Percentiles rank a stretch among this genome's conserved stretches.
phyloP scores from a whole-genome alignment of 2,329 filamentous ascomycete genomes.

The Beauveria asiatica region DNA sequence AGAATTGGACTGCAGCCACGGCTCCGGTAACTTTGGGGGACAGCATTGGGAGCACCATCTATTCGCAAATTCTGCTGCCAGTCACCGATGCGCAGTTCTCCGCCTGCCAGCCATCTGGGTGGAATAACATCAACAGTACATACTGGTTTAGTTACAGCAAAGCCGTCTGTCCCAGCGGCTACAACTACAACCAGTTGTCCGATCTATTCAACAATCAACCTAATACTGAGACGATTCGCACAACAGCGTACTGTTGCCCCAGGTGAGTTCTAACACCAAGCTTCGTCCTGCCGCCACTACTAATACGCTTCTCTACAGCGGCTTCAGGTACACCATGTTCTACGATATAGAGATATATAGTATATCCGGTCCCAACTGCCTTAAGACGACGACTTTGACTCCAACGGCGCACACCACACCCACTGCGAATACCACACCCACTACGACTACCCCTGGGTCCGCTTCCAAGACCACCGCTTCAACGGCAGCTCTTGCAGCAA shows the following conservation, averaged over 20 bases:
- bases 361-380: constrained; percentile 2
- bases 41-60: not conserved
- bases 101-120: constrained; percentile 7
- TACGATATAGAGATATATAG: not conserved
- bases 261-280: not conserved
- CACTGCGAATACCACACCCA: not conserved
- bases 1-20: constrained; percentile 4
- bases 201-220: not conserved
- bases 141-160: constrained; percentile 3
- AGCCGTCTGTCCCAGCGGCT: constrained; percentile 9
- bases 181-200: constrained; percentile 5
- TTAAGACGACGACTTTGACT: not conserved
- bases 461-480: not conserved
- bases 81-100: constrained; percentile 4
- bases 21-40: not conserved
- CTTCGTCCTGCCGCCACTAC: not conserved
- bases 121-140: not conserved
- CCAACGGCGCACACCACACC: not conserved
- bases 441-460: not conserved
- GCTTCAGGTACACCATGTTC: constrained; percentile 1
- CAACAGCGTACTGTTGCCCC: constrained; percentile 8
- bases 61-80: constrained; percentile 4
- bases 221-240: constrained; percentile 5
- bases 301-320: not conserved
- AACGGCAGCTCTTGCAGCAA: not conserved